Conservation (phyloP, 495 filamentous ascomycete species). For the Paragyromitra xinjiangensis region DNA sequence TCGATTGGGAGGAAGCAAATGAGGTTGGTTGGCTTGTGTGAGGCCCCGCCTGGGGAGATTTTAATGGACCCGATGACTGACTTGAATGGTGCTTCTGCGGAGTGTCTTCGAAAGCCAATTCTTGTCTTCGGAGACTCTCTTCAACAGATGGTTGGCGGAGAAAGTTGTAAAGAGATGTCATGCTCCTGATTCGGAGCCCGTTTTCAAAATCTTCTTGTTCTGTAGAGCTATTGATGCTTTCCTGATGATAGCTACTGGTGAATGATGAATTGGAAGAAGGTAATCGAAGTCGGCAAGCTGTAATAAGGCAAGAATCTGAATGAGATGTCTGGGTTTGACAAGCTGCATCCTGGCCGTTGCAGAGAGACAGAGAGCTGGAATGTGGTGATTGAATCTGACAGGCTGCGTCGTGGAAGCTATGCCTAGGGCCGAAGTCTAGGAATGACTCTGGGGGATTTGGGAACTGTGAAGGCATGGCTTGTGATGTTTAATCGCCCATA, state of each 20-base stretch:
- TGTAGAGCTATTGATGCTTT: conserved; percentile 13
- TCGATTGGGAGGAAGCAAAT: background rate
- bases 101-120: background rate
- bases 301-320: background rate
- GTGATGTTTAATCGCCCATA: background rate
- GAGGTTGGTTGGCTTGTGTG: background rate
- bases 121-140: background rate
- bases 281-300: background rate
- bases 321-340: background rate
- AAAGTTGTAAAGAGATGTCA: background rate
- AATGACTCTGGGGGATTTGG: background rate
- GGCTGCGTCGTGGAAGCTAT: background rate
- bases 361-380: too few species aligned
- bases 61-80: background rate
- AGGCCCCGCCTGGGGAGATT: background rate
- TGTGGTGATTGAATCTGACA: too few species aligned
- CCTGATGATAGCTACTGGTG: background rate
- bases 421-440: background rate
- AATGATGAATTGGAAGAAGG: background rate
- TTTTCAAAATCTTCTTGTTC: conserved; percentile 14
- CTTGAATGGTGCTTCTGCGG: conserved; percentile 1
- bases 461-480: background rate
- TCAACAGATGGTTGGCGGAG: conserved; percentile 9
- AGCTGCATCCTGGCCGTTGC: background rate
- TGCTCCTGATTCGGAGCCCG: background rate